These are phyloP conservation scores for Tylopilus vinaceipallidus DNA, from an alignment of 768 basidiomycete genomes.

Conservation along the genomic window DNA sequence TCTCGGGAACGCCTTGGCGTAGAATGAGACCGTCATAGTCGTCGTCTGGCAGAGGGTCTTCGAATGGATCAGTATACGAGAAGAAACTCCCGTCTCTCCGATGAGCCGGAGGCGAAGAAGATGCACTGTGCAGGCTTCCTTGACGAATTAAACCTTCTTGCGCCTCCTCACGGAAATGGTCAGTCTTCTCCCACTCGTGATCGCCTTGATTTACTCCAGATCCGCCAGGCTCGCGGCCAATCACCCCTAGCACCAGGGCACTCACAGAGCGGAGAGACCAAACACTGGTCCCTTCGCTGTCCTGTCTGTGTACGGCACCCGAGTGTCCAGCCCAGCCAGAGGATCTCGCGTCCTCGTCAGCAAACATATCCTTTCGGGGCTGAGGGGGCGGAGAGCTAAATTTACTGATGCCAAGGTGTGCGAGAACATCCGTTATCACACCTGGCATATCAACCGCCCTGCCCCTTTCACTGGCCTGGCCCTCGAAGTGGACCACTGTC, in stretches of 20 bases:
- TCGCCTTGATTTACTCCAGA: conserved; percentile 16
- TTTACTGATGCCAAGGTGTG: conserved; percentile 23
- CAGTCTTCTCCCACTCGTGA: conserved; percentile 22
- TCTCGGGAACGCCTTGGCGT: conserved; percentile 10
- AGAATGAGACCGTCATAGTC: conserved; percentile 16
- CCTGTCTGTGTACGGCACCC: conserved; percentile 34
- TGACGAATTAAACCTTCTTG: conserved; percentile 23
- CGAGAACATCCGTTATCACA: conserved; percentile 19
- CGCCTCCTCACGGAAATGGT: conserved; percentile 9
- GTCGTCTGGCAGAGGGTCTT: conserved; percentile 27
- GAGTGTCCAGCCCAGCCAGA: conserved; percentile 32
- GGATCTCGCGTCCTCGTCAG: conserved; percentile 67
- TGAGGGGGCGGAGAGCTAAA: conserved; percentile 3
- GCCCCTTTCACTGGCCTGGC: conserved; percentile 2
- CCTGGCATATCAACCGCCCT: not conserved
- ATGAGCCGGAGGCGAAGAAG: conserved; percentile 7
- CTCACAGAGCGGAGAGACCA: conserved; percentile 52
- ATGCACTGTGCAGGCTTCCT: conserved; percentile 8
- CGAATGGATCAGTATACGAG: conserved; percentile 49
- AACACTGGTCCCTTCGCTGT: conserved; percentile 41
- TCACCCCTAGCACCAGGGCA: conserved; percentile 27
- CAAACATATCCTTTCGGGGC: conserved; percentile 68
- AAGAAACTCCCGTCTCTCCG: conserved; percentile 19
- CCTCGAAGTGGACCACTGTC: conserved; percentile 2
- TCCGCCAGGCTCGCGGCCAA: conserved; percentile 29